Percentiles rank a stretch among this genome's conserved stretches.
phyloP scores from a whole-genome alignment of 202 grass and related monocot genomes.

The Schoenoplectus triqueter region DNA sequence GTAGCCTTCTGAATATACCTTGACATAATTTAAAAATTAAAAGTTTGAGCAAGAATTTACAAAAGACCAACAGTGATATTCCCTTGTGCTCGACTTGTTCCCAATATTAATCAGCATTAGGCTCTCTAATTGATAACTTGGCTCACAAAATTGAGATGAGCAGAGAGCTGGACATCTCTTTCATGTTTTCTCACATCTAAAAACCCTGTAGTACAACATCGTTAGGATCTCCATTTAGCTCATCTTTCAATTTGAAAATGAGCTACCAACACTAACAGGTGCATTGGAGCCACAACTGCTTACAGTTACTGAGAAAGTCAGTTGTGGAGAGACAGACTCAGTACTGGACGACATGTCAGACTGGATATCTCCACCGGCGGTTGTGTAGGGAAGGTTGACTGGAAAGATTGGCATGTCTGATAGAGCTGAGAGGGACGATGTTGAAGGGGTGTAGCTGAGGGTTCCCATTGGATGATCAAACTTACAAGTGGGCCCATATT shows the following conservation, averaged over 20 bases:
- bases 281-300: conserved; percentile 29
- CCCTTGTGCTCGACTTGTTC: conserved; percentile 20
- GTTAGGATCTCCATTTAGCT: neutral
- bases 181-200: neutral
- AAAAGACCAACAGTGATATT: conserved; percentile 5
- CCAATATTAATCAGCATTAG: conserved; percentile 14
- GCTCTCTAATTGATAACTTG: neutral
- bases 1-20: conserved; percentile 14
- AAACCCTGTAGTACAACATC: neutral
- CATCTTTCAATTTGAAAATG: conserved; percentile 27
- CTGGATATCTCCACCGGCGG: conserved; percentile 10
- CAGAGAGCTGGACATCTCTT: conserved; percentile 10
- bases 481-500: conserved; percentile 94
- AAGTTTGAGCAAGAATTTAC: conserved; percentile 28
- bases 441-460: conserved; percentile 82
- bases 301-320: conserved; percentile 12
- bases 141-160: neutral
- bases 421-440: conserved; percentile 57
- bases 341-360: conserved; percentile 1
- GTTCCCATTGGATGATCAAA: conserved; percentile 91
- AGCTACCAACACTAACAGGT: conserved; percentile 11
- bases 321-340: conserved; percentile 17
- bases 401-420: conserved; percentile 81
- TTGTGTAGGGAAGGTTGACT: conserved; percentile 53
- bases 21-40: conserved; percentile 34